phyloP scores from a whole-genome alignment of 805 yeast genomes.

The Candida succiphila region DNA sequence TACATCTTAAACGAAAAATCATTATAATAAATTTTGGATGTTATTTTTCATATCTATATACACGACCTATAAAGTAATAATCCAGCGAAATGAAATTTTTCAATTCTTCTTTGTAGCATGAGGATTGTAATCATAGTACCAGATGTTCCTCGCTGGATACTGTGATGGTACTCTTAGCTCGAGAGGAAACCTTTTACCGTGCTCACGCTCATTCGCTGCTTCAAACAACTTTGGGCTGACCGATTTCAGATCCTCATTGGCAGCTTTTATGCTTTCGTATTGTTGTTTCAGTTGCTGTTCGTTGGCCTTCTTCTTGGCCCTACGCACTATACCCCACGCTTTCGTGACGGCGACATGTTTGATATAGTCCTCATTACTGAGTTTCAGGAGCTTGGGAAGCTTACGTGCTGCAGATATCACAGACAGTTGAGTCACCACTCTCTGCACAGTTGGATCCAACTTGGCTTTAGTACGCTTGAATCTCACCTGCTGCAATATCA shows the following conservation, averaged over 20 bases:
- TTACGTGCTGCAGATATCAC: conserved; percentile 82
- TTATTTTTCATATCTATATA: no score
- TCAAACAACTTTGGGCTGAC: conserved; percentile 46
- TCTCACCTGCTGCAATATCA: conserved; percentile 36
- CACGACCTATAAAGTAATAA: no score
- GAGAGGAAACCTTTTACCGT: conserved; percentile 59
- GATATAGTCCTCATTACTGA: conserved; percentile 71
- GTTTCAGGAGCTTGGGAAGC: conserved; percentile 72
- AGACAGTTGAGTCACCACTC: conserved; percentile 45
- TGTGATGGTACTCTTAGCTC: conserved; percentile 87
- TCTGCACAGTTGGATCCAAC: conserved; percentile 20
- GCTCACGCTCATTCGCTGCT: conserved; percentile 49
- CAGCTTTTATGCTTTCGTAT: conserved; percentile 52
- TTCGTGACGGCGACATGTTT: conserved; percentile 75
- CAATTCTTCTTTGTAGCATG: no score
- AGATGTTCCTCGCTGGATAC: conserved; percentile 71
- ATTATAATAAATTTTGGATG: no score
- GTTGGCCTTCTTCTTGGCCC: conserved; percentile 36
- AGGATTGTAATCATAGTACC: conserved; percentile 53
- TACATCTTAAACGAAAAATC: no score
- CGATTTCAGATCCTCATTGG: conserved; percentile 58
- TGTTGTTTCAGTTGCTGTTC: conserved; percentile 43
- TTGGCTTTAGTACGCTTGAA: conserved; percentile 19
- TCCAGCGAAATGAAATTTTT: no score
- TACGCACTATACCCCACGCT: conserved; percentile 68